Conservation (phyloP, 345 rosid genomes). For the Erucastrum elatum region DNA sequence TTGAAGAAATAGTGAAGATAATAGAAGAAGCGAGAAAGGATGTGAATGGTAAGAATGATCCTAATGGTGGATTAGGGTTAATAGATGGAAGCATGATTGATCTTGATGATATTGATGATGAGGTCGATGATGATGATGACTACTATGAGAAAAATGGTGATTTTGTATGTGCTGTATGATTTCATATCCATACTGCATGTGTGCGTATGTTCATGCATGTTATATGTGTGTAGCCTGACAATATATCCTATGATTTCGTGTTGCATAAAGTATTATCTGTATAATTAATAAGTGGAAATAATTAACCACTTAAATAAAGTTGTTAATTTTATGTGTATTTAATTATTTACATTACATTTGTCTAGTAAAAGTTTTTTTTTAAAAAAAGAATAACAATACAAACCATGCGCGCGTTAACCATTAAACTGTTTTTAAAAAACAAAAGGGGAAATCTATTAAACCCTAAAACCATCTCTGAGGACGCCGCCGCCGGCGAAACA, state of each 20-base stretch:
- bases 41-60: conserved; percentile 39
- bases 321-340: too few relatives aligned
- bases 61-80: conserved; percentile 43
- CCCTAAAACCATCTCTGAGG: conserved; percentile 15
- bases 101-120: conserved; percentile 66
- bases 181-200: conserved; percentile 14
- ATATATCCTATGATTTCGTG: neutral
- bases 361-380: too few relatives aligned
- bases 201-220: neutral
- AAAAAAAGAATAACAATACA: too few relatives aligned
- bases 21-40: conserved; percentile 73
- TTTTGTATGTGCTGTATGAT: conserved; percentile 75
- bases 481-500: conserved; percentile 28
- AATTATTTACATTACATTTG: too few relatives aligned
- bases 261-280: conserved; percentile 8
- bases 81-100: conserved; percentile 64
- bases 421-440: neutral
- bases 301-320: neutral
- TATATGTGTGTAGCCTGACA: neutral
- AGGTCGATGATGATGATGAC: conserved; percentile 43
- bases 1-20: conserved; percentile 61
- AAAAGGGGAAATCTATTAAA: neutral
- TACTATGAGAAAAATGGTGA: conserved; percentile 66
- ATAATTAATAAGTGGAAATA: neutral
- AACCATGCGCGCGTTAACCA: neutral